Percentiles rank a stretch among this genome's conserved stretches.
Evolutionary conservation across 2,329 filamentous ascomycete genomes (phyloP).

Genomic region (Bipolaris victoriae): DNA sequence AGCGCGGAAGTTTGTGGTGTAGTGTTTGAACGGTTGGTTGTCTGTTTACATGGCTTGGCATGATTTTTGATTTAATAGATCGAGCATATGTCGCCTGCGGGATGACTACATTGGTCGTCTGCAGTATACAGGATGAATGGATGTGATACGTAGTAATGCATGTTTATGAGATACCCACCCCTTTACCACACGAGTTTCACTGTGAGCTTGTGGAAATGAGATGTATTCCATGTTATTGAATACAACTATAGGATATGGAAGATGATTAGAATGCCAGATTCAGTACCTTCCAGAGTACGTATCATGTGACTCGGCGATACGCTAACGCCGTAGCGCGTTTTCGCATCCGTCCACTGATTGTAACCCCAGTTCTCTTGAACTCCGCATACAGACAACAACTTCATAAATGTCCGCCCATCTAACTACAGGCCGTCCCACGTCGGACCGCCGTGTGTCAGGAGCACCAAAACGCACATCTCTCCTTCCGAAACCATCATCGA

Average conservation of each 20-base stretch:
- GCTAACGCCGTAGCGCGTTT: slow-evolving; percentile 13
- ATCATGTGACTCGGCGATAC: slow-evolving; percentile 15
- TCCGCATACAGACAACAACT: not conserved
- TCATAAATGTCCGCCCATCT: slow-evolving; percentile 30
- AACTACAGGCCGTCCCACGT: slow-evolving; percentile 26
- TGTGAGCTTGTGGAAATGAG: not conserved
- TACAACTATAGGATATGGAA: not conserved
- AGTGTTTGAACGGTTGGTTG: slow-evolving; percentile 1
- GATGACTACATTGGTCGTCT: not conserved
- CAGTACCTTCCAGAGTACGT: too few species aligned
- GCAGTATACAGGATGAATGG: slow-evolving; percentile 5
- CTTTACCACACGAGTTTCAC: not conserved
- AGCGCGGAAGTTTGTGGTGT: not conserved
- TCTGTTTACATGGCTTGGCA: not conserved
- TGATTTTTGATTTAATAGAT: not conserved
- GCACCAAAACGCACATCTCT: slow-evolving; percentile 45
- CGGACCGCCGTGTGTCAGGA: slow-evolving; percentile 37
- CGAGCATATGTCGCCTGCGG: not conserved
- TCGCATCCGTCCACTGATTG: not conserved
- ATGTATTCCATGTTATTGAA: too few species aligned
- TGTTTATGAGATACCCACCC: slow-evolving; percentile 14
- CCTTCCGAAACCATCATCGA: slow-evolving; percentile 47
- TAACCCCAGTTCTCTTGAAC: not conserved
- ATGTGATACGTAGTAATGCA: slow-evolving; percentile 14
- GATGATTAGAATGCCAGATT: not conserved